Percentiles rank a stretch among this genome's conserved stretches.
These are phyloP conservation scores for Glonium stellatum DNA, from an alignment of 495 filamentous ascomycete species.

Conservation along the genomic window DNA sequence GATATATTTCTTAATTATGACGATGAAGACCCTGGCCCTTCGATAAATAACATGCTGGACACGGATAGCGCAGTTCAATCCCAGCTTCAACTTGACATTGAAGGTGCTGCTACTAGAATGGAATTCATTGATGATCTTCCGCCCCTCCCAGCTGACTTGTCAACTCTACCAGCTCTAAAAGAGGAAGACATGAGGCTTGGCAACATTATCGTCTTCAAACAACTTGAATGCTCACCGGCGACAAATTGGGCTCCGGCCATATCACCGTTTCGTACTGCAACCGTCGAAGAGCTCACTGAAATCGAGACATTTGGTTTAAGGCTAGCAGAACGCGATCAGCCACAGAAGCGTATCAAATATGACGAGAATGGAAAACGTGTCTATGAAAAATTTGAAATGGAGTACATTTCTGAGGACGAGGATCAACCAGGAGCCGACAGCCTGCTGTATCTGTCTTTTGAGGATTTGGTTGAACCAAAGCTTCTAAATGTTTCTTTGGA, in stretches of 20 bases:
- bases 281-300: slow-evolving; percentile 44
- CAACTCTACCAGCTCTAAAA: slow-evolving; percentile 47
- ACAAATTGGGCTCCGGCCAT: slow-evolving; percentile 74
- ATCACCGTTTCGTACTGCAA: slow-evolving; percentile 58
- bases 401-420: slow-evolving; percentile 48
- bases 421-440: slow-evolving; percentile 49
- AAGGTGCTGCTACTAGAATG: slow-evolving; percentile 11
- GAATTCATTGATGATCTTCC: slow-evolving; percentile 39
- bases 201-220: slow-evolving; percentile 73
- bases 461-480: slow-evolving; percentile 56
- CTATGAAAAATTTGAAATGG: slow-evolving; percentile 63
- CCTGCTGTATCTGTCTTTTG: slow-evolving; percentile 44
- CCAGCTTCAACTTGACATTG: slow-evolving; percentile 24
- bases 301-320: slow-evolving; percentile 48
- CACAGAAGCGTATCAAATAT: slow-evolving; percentile 38
- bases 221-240: slow-evolving; percentile 62
- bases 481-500: slow-evolving; percentile 41
- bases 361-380: slow-evolving; percentile 51
- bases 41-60: slow-evolving; percentile 32
- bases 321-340: slow-evolving; percentile 64
- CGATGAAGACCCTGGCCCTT: slow-evolving; percentile 6
- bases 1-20: slow-evolving; percentile 36
- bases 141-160: slow-evolving; percentile 55
- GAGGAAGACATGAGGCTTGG: slow-evolving; percentile 50
- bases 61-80: slow-evolving; percentile 29